Percentiles rank a stretch among this genome's conserved stretches.
Conservation (phyloP, 495 filamentous ascomycete species). For the Penicillium pulvis region DNA sequence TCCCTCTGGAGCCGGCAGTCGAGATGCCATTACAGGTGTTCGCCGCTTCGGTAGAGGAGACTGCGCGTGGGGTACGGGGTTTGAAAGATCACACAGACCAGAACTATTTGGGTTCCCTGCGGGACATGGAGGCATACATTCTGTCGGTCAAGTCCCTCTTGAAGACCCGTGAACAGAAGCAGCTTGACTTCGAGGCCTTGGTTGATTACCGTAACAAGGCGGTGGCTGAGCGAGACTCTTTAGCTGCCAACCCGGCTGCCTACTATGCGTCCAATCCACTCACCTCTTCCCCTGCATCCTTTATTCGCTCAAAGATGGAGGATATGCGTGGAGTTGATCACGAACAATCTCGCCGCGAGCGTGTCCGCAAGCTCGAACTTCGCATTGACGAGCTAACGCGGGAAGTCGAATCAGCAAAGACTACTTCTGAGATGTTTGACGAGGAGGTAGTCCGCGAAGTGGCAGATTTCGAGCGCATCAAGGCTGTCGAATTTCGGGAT, state of each 20-base stretch:
- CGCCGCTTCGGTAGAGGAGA: conserved; percentile 82
- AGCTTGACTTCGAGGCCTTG: conserved; percentile 94
- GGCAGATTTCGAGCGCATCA: conserved; percentile 93
- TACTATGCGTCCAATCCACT: conserved; percentile 60
- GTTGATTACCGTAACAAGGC: conserved; percentile 94
- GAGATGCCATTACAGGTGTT: conserved; percentile 80
- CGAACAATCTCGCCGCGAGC: conserved; percentile 83
- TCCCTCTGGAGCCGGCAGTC: conserved; percentile 85
- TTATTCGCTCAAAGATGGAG: conserved; percentile 92
- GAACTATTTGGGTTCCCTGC: conserved; percentile 85
- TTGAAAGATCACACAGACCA: conserved; percentile 94
- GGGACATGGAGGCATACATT: conserved; percentile 94
- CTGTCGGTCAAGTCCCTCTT: conserved; percentile 79
- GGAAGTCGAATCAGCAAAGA: conserved; percentile 85
- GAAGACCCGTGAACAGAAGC: conserved; percentile 94
- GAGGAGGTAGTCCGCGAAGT: conserved; percentile 94
- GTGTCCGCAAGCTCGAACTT: conserved; percentile 85
- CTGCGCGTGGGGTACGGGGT: conserved; percentile 66
- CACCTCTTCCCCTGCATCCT: conserved; percentile 73
- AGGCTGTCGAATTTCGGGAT: conserved; percentile 86
- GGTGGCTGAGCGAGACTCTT: conserved; percentile 81
- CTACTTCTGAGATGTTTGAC: conserved; percentile 82
- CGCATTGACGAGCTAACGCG: conserved; percentile 85
- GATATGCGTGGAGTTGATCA: conserved; percentile 97
- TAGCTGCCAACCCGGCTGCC: conserved; percentile 64